Conservation (phyloP, 129 eudicot genomes). For the Centella asiatica region DNA sequence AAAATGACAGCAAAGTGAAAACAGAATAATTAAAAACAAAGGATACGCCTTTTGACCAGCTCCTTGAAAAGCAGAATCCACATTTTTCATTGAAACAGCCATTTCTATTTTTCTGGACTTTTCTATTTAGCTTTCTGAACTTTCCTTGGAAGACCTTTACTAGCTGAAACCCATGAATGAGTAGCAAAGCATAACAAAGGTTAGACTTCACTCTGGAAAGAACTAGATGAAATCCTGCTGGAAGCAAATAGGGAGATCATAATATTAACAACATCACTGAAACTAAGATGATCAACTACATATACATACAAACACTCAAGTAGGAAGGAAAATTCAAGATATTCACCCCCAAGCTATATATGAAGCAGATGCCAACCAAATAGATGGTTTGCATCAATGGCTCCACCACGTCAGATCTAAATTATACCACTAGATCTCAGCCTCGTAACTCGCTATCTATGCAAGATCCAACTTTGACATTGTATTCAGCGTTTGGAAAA, state of each 20-base stretch:
- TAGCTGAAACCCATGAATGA: constrained; percentile 19
- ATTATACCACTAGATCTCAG: neutral
- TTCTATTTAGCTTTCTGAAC: constrained; percentile 18
- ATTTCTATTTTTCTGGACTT: constrained; percentile 25
- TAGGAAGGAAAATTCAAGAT: no score
- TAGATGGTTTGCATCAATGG: neutral
- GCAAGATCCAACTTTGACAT: neutral
- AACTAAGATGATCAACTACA: neutral
- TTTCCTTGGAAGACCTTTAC: constrained; percentile 16
- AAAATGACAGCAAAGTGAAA: constrained; percentile 1
- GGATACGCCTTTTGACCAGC: constrained; percentile 99
- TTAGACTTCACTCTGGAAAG: neutral
- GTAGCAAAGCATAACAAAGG: constrained; percentile 6
- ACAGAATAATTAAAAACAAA: constrained; percentile 3
- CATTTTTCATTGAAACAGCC: constrained; percentile 86
- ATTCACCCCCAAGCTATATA: neutral
- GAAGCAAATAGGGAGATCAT: neutral
- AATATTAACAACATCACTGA: neutral
- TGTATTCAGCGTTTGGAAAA: neutral
- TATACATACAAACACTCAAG: neutral
- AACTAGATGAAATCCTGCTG: no score
- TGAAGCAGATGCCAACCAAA: neutral
- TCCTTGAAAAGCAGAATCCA: constrained; percentile 92
- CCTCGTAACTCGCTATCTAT: neutral
- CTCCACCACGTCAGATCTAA: neutral